Evolutionary conservation across 208 protist species (phyloP), one percentile per base, ranked within the genome.

Genomic region (Trypanosoma brucei): DNA sequence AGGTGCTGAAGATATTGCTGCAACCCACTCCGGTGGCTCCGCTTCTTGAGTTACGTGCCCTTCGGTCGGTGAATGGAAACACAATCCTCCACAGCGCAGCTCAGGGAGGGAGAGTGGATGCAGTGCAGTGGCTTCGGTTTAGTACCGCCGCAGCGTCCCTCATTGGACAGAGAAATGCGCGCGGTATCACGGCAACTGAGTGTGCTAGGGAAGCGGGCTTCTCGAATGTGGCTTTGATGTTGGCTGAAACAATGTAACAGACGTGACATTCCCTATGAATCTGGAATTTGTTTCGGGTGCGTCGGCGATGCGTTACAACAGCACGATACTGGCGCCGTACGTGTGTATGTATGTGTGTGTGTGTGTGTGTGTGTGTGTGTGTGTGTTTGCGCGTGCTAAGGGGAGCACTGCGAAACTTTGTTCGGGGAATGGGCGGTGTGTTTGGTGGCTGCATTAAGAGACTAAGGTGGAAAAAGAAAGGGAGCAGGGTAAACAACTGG

Each of bases 71-170:
- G 37, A 84, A 81, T 55, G 81, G 87, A 5, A 90, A 92, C 62
- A 91, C 82, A 7, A 68, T 94, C 50, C 59, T 94, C 49, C 88
- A 94, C 75, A 77, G 75, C 13, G 83, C 88, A 6, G 88, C 83
- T 8, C 62, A 67, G 37, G 77, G 76, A 22, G 88, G 88, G 0
- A 75, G 80, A 62, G 68, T 42, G 4, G 75, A 73, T 30, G 76
- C 86, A 46, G 78, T 75, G 39, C 69, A 81, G 70, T 94, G 78
- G 77, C 72, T 94, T 51, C 78, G 78, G 31, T 85, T 86, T 70
- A 66, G 72, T 2, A 70, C 82, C 66, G 65, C 78, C 0, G 70
- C 74, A 1, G 76, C 75, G 3, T 72, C 70, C 38, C 62, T 83
- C 52, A 35, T 86, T 40, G 50, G 73, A 22, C 50, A 81, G 63